Evolutionary conservation across 2,329 filamentous ascomycete genomes (phyloP), one percentile per base, ranked within the genome.

Genomic region (Didymellaceae sp.): DNA sequence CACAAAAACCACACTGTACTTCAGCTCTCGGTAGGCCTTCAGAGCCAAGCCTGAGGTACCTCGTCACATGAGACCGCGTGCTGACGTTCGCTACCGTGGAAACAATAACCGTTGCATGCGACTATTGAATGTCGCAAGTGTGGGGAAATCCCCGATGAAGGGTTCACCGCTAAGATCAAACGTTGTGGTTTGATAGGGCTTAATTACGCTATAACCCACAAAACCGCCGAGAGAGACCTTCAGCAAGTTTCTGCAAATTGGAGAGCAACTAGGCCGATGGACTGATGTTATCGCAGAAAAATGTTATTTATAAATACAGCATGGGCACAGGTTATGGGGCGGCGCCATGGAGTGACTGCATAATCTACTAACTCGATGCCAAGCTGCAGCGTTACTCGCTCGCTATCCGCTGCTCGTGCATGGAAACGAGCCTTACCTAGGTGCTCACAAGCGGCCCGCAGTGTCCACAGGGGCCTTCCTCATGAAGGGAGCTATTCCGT

Each of bases 381-480:
- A 14, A 30, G 22, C 39, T 39, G 28, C 17, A 38, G 46, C 33
- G 20, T 34, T 17, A 21, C n/a, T 26, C 32, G 45, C n/a, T 42
- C 11, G 20, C 26, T 14, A 26, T 21, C 21, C 45, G 18, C 25
- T 31, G 18, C 18, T 38, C 16, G 25, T 34, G 41, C 47, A 35
- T 30, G 18, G 24, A 31, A 24, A 24, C 35, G 18, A 45, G 21
- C 14, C 18, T 26, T 22, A 25, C 14, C n/a, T n/a, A n/a, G n/a
- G n/a, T n/a, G n/a, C n/a, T 18, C 16, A 22, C 16, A 37, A 35
- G 41, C 47, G 30, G 35, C 35, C 47, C 41, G 35, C 22, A 41
- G 21, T 51, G 16, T 51, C 41, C 35, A 45, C 30, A 41, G 17
- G 16, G 13, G 47, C 47, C 41, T 51, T 39, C 47, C 47, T 51